Evolutionary conservation across 176 grass and related monocot genomes (phyloP).

Genomic region (Raddia guianensis): DNA sequence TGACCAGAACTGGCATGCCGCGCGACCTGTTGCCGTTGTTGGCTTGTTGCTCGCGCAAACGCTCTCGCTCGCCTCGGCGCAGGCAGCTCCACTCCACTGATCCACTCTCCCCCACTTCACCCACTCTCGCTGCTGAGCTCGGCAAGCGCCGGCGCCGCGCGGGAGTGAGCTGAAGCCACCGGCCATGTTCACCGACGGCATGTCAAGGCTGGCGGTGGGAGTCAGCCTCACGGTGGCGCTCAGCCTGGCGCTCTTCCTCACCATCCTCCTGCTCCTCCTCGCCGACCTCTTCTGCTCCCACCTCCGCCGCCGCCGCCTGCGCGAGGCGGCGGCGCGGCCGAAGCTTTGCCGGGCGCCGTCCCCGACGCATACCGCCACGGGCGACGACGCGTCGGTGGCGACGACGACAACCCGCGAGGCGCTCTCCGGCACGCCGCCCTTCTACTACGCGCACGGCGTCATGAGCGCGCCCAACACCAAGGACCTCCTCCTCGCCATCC

Average conservation of each 20-base stretch:
- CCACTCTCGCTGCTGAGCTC: background rate
- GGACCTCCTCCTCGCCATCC: conserved; percentile 59
- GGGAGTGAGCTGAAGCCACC: background rate
- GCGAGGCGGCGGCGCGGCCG: background rate
- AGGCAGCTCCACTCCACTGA: no score
- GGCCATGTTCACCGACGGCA: conserved; percentile 49
- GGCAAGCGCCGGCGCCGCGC: background rate
- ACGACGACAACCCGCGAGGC: conserved; percentile 28
- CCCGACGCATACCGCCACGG: background rate
- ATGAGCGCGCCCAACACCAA: conserved; percentile 47
- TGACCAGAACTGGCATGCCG: background rate
- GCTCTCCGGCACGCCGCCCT: conserved; percentile 51
- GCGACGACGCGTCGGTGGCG: conserved; percentile 32
- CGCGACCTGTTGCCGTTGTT: no score
- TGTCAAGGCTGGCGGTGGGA: conserved; percentile 50
- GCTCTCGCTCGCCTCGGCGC: background rate
- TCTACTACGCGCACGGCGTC: conserved; percentile 66
- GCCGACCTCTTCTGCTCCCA: conserved; percentile 61
- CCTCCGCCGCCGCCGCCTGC: conserved; percentile 37
- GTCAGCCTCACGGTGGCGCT: conserved; percentile 54
- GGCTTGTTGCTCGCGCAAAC: background rate
- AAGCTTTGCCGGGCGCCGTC: conserved; percentile 1
- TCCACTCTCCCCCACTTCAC: background rate
- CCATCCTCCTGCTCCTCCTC: conserved; percentile 53
- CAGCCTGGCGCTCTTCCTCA: conserved; percentile 56